Conservation (phyloP, 192 early-diverging fungal genomes). For the Rhizophagus clarus region DNA sequence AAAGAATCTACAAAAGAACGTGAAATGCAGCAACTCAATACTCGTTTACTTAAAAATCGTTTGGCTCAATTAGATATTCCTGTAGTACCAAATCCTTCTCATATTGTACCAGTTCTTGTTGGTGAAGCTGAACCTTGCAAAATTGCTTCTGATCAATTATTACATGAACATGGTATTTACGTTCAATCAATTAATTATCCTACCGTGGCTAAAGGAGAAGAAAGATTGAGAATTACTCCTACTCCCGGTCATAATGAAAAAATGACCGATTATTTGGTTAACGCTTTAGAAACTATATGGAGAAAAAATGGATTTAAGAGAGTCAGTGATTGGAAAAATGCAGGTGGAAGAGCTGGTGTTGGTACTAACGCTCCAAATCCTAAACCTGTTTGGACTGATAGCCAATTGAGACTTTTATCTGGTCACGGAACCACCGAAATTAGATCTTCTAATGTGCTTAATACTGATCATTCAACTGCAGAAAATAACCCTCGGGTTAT, state of each 20-base stretch:
- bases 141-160: slow-evolving; percentile 89
- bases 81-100: slow-evolving; percentile 97
- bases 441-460: too few species aligned
- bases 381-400: slow-evolving; percentile 61
- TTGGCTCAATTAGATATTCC: slow-evolving; percentile 86
- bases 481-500: too few species aligned
- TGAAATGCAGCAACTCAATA: slow-evolving; percentile 90
- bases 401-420: slow-evolving; percentile 39
- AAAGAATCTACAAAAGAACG: slow-evolving; percentile 85
- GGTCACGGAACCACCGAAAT: too few species aligned
- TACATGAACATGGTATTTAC: slow-evolving; percentile 90
- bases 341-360: slow-evolving; percentile 88
- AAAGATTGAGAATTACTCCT: slow-evolving; percentile 97
- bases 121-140: slow-evolving; percentile 96
- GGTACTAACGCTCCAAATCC: slow-evolving; percentile 59
- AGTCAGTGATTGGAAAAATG: slow-evolving; percentile 81
- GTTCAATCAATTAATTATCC: slow-evolving; percentile 99
- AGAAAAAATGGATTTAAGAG: slow-evolving; percentile 81
- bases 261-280: slow-evolving; percentile 85
- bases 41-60: slow-evolving; percentile 81
- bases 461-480: too few species aligned
- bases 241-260: slow-evolving; percentile 87
- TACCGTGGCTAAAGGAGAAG: slow-evolving; percentile 92
- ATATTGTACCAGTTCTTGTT: slow-evolving; percentile 98
- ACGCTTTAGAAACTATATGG: slow-evolving; percentile 87